Evolutionary conservation across 805 yeast genomes (phyloP).

Genomic region (Candida cerambycidarum): DNA sequence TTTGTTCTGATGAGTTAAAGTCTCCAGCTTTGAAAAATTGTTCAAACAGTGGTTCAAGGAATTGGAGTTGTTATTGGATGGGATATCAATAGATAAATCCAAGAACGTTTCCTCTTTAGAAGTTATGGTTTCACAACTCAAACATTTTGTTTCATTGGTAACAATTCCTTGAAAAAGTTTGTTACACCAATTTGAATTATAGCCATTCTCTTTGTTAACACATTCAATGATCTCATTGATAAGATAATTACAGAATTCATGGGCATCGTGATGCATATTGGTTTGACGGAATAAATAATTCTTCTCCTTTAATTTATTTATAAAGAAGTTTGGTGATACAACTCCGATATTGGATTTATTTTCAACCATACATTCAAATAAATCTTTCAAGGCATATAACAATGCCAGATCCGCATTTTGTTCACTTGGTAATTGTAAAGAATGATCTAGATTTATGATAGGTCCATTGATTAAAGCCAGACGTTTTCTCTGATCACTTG

Average conservation of each 20-base stretch:
- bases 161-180: conserved; percentile 80
- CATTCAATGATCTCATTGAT: conserved; percentile 68
- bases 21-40: conserved; percentile 82
- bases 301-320: conserved; percentile 74
- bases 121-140: conserved; percentile 82
- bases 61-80: conserved; percentile 54
- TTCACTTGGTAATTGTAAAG: conserved; percentile 45
- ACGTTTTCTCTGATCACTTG: conserved; percentile 73
- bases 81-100: conserved; percentile 84
- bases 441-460: conserved; percentile 74
- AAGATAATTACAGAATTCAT: conserved; percentile 87
- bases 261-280: conserved; percentile 96
- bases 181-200: conserved; percentile 52
- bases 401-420: conserved; percentile 30
- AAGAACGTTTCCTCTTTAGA: conserved; percentile 82
- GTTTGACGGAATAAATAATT: conserved; percentile 83
- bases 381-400: conserved; percentile 71
- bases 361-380: conserved; percentile 82
- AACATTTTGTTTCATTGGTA: conserved; percentile 85
- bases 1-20: conserved; percentile 82
- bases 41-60: conserved; percentile 75
- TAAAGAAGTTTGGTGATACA: conserved; percentile 74
- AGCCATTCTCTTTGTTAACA: conserved; percentile 40
- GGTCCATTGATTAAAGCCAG: conserved; percentile 82
- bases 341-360: conserved; percentile 71